Evolutionary conservation across 2,329 filamentous ascomycete species (phyloP), one percentile per base, ranked within the genome.

Genomic region (Teratosphaeria pseudoeucalypti): DNA sequence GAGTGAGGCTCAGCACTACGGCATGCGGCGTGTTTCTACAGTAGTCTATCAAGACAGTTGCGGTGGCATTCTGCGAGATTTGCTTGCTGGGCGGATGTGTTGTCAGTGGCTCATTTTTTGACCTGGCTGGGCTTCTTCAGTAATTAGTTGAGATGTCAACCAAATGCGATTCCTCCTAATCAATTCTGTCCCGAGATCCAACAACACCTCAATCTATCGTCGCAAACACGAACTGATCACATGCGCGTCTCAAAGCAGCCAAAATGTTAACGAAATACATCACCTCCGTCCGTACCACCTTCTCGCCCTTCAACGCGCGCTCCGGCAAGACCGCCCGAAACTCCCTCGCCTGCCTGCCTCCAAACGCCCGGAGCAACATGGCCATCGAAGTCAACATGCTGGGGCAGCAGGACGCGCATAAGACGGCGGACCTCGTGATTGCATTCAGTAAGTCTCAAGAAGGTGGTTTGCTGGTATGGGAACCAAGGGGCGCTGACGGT

Each of bases 261-360:
- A 49, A n/a, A 23, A 94, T 94, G 90, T 89, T 94, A 62, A 92
- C 89, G 61, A 85, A 86, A 72, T 94, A 90, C 79, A 83, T 95
- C 74, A 92, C 91, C 73, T 85, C 90, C 73, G 85, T 97, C 69
- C 85, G 82, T 69, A 87, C 90, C 65, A 85, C 85, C 73, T 96
- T 97, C 85, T 96, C 95, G 77, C 92, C 94, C 47, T 97, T 97
- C 82, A 88, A 85, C 32, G 77, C 82, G 27, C 81, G 82, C 72
- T 86, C 90, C 56, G 72, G 72, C 63, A 91, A 90, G 71, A 87
- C 92, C 27, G 92, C 90, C 47, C 87, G 94, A 52, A 81, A 95
- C 57, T 94, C 97, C 76, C 89, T 97, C 66, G 87, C 89, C 34
- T 82, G 88, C 64, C 84, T 99, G 34, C 90, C 92, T 10, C 84